Base-by-base conservation (phyloP, 2,329 filamentous ascomycete species). In the Penicillium sp. region DNA sequence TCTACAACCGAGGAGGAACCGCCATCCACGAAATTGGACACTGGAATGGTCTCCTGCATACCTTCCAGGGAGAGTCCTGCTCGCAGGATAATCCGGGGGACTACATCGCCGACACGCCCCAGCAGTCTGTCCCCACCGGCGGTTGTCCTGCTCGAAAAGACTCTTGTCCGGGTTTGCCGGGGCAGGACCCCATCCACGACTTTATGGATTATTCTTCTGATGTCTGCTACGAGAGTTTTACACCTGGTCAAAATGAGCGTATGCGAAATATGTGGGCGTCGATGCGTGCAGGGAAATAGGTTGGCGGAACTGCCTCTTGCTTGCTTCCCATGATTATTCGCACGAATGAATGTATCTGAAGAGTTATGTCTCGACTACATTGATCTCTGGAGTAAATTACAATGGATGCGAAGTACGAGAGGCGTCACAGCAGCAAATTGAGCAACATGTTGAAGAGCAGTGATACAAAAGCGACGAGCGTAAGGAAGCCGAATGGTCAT, bases 161-260 rank as follows among this genome's bases (percentile, higher is more conserved):
- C 66, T 82, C 77, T 19, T 87, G 84, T 67, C 81, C 82, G 0
- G 69, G 72, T 26, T 72, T 73, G 26, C 71, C 75, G 11, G 82
- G 81, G 0, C 56, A 77, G 13, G 85, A 87, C 71, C 76, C 82
- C 3, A 82, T 87, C 57, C 81, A 84, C 61, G 85, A 87, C 68
- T 86, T 82, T 66, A 87, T 87, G 84, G 85, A 87, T 71, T 86
- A 86, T 70, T 81, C 79, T 4, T 80, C 76, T 7, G 84, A 86
- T 76, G 79, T 76, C 22, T 86, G 84, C 63, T 86, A 86, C 70
- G 76, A 78, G 64, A 76, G 71, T 1, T 86, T 86, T 63, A 84
- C 83, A 6, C 68, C 74, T 1, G 74, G 77, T 42, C 84, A 86
- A 76, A 73, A 78, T 22, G 70, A 75, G 59, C 72, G 84, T 55